Conservation (phyloP, 768 basidiomycete species). For the Dentipellis sp. region DNA sequence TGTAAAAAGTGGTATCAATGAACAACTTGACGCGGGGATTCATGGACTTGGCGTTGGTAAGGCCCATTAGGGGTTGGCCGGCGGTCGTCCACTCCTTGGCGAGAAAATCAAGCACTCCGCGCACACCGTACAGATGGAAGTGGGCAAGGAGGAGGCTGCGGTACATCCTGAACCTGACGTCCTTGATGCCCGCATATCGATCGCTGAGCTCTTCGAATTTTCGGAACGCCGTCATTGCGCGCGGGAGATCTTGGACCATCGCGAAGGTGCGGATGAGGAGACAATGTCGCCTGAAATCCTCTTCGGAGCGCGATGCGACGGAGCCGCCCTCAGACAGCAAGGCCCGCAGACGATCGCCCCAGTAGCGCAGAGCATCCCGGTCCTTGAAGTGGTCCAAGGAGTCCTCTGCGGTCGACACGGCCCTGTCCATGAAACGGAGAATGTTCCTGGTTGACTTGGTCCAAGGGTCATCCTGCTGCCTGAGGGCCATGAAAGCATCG, state of each 20-base stretch:
- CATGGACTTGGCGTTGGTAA: too few relatives aligned
- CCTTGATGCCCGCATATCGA: too few relatives aligned
- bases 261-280: not conserved
- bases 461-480: too few relatives aligned
- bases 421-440: conserved; percentile 11
- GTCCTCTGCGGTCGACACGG: conserved; percentile 5
- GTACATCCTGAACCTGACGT: too few relatives aligned
- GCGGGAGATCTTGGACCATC: not conserved
- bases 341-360: conserved; percentile 6
- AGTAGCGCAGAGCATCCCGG: conserved; percentile 7
- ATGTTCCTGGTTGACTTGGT: too few relatives aligned
- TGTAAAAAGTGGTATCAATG: not conserved
- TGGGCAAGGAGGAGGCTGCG: too few relatives aligned
- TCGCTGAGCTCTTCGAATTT: too few relatives aligned
- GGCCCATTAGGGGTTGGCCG: not conserved
- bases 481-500: too few relatives aligned
- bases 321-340: conserved; percentile 1
- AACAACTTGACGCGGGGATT: conserved; percentile 1
- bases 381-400: conserved; percentile 1
- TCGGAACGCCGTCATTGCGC: not conserved
- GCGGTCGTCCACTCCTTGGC: not conserved
- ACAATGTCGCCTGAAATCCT: not conserved
- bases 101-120: not conserved
- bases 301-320: not conserved
- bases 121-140: not conserved